Conservation (phyloP, 2,329 filamentous ascomycete species). For the Colletotrichum cordylinicola region DNA sequence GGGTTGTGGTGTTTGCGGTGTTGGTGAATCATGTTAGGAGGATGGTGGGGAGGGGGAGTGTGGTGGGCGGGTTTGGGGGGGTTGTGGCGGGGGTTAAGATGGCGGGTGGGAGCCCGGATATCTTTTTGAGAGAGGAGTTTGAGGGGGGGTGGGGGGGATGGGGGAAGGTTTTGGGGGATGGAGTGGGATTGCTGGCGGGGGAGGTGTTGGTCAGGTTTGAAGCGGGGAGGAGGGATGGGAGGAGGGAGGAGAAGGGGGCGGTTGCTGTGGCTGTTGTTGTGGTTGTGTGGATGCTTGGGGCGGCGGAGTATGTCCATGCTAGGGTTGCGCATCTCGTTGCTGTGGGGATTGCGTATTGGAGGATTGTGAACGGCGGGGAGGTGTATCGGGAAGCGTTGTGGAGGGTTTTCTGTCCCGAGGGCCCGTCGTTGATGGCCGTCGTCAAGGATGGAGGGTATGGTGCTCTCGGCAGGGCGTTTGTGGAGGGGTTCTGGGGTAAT, state of each 20-base stretch:
- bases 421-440: neutral
- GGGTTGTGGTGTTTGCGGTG: conserved; percentile 37
- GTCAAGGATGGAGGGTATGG: fast-evolving
- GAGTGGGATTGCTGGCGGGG: neutral
- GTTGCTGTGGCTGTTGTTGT: conserved; percentile 15
- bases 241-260: neutral
- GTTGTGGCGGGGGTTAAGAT: conserved; percentile 41
- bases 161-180: neutral
- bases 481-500: neutral
- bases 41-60: conserved; percentile 34
- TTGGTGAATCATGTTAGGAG: conserved; percentile 44
- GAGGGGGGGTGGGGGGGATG: neutral
- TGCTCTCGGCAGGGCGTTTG: neutral
- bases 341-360: conserved; percentile 29
- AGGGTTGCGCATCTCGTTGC: conserved; percentile 31
- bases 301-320: conserved; percentile 33
- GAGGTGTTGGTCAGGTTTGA: neutral
- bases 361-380: conserved; percentile 16
- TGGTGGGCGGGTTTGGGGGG: conserved; percentile 32
- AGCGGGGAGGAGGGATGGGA: neutral
- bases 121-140: conserved; percentile 35
- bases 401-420: neutral
- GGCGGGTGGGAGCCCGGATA: conserved; percentile 38
- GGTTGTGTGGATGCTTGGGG: conserved; percentile 30
- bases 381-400: neutral